Evolutionary conservation across 73 alveolate genomes (phyloP).

Genomic region (Paramecium pentaurelia): DNA sequence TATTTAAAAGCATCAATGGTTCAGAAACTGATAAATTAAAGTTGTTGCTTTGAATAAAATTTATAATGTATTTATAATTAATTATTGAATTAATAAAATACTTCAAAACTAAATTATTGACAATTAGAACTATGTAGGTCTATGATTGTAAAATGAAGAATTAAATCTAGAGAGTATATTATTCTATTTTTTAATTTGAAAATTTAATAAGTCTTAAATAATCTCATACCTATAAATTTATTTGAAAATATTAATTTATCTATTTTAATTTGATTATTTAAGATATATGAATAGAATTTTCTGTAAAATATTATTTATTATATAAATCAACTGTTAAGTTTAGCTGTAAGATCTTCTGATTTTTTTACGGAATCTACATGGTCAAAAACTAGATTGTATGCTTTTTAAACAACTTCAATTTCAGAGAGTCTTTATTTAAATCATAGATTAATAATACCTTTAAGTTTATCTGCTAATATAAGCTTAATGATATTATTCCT

Average conservation of each 20-base stretch:
- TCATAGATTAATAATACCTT: background rate
- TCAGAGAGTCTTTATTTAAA: background rate
- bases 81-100: background rate
- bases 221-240: background rate
- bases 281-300: background rate
- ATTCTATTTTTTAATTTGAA: background rate
- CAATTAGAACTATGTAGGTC: too few species aligned
- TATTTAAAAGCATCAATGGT: background rate
- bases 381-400: constrained; percentile 7
- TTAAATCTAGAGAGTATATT: too few species aligned
- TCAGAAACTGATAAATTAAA: background rate
- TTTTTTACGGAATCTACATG: constrained; percentile 39
- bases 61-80: background rate
- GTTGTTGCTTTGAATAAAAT: background rate
- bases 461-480: background rate
- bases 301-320: background rate
- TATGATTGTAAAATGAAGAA: too few species aligned
- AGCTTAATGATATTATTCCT: constrained; percentile 16
- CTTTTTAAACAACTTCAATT: constrained; percentile 12
- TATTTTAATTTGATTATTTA: too few species aligned
- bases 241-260: background rate
- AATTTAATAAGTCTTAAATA: background rate
- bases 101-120: too few species aligned
- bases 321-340: constrained; percentile 9
- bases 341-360: constrained; percentile 26